phyloP scores from a whole-genome alignment of 148 eudicot genomes.

The Euryodendron excelsum region DNA sequence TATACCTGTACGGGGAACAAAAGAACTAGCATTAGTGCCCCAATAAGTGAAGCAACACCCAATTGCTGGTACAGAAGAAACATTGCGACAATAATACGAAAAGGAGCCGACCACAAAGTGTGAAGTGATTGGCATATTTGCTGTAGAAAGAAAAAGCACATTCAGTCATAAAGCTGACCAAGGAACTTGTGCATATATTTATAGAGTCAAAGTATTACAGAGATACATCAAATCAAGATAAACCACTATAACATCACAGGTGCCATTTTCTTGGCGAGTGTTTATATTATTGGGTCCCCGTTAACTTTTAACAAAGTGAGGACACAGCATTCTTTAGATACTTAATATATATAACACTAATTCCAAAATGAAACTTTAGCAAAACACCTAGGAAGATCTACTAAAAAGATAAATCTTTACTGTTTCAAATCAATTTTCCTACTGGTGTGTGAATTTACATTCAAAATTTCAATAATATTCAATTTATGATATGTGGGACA shows the following conservation, averaged over 20 bases:
- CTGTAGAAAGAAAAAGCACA: slow-evolving; percentile 42
- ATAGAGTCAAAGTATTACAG: background rate
- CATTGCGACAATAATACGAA: slow-evolving; percentile 75
- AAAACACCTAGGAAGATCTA: no score
- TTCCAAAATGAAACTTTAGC: no score
- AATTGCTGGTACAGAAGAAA: slow-evolving; percentile 76
- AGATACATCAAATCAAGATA: background rate
- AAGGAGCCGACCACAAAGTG: slow-evolving; percentile 95
- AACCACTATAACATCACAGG: background rate
- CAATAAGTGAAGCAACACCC: slow-evolving; percentile 89
- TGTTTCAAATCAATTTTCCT: no score
- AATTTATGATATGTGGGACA: no score
- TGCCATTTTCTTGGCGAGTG: background rate
- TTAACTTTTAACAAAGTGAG: no score
- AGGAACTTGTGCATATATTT: background rate
- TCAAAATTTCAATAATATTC: no score
- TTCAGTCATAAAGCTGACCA: slow-evolving; percentile 6
- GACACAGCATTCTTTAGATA: no score
- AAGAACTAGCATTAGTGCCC: slow-evolving; percentile 73
- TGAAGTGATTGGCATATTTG: slow-evolving; percentile 90
- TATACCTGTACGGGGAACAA: slow-evolving; percentile 83
- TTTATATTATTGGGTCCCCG: no score
- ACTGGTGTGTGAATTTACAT: no score
- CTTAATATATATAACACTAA: no score
- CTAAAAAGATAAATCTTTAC: no score